Evolutionary conservation across 2,329 filamentous ascomycete genomes (phyloP).

Genomic region (Aureobasidium sp.): DNA sequence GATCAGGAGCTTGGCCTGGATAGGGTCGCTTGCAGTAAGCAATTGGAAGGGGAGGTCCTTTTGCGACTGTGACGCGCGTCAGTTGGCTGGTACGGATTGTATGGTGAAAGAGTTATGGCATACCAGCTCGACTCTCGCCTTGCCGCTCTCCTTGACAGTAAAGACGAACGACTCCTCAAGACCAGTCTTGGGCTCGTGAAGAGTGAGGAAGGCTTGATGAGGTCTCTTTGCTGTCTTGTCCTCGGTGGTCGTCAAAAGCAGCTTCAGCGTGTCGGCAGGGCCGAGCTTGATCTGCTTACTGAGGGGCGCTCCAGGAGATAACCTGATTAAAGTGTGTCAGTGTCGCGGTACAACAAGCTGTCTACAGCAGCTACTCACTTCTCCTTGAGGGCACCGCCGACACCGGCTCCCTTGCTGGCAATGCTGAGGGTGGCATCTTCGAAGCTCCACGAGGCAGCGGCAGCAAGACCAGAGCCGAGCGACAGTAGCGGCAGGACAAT

Average conservation of each 20-base stretch:
- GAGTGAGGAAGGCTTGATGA: constrained; percentile 85
- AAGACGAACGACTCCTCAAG: constrained; percentile 84
- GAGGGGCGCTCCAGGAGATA: constrained; percentile 47
- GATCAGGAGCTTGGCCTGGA: constrained; percentile 74
- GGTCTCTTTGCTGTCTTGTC: constrained; percentile 70
- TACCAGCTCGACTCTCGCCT: constrained; percentile 78
- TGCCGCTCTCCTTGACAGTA: constrained; percentile 76
- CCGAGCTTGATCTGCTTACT: constrained; percentile 32
- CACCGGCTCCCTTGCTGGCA: constrained; percentile 48
- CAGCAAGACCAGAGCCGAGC: constrained; percentile 27
- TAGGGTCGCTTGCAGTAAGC: constrained; percentile 54
- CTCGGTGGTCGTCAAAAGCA: constrained; percentile 73
- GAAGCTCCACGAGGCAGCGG: constrained; percentile 59
- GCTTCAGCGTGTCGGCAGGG: constrained; percentile 64
- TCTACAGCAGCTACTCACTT: constrained; percentile 31
- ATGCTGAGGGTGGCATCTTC: constrained; percentile 62
- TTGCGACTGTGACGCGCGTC: constrained; percentile 53
- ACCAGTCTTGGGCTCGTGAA: constrained; percentile 65
- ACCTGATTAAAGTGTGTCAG: constrained; percentile 22
- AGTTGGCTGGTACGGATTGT: constrained; percentile 17
- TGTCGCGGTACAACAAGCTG: neutral
- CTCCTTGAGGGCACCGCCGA: constrained; percentile 47
- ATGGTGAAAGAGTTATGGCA: neutral
- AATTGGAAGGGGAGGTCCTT: constrained; percentile 85
- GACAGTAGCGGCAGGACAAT: constrained; percentile 16